Evolutionary conservation across 1,284 basidiomycete species (phyloP).

Genomic region (Papiliotrema terrestris): DNA sequence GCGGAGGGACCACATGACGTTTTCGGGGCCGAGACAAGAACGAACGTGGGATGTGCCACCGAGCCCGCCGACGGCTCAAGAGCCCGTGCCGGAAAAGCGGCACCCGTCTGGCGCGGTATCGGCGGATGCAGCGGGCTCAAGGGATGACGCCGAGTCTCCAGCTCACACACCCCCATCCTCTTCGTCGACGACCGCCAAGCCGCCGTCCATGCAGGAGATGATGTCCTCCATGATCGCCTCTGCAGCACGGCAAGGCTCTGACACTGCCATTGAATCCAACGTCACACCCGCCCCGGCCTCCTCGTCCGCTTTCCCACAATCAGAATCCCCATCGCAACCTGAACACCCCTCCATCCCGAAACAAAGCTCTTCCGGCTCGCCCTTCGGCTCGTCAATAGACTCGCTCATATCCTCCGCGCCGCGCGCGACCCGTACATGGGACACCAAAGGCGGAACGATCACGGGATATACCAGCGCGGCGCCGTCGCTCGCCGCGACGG

Average conservation of each 20-base stretch:
- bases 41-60: slow-evolving; percentile 1
- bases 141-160: not conserved
- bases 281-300: not conserved
- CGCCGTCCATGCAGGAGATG: not conserved
- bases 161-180: not conserved
- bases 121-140: too few species aligned
- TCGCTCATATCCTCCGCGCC: slow-evolving; percentile 9
- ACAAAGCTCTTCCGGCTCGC: not conserved
- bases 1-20: not conserved
- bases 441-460: slow-evolving; percentile 1
- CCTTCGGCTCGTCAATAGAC: not conserved
- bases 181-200: not conserved
- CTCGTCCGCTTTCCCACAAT: not conserved
- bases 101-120: not conserved
- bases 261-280: not conserved
- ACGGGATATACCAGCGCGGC: not conserved
- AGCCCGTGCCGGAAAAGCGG: not conserved
- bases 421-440: slow-evolving; percentile 4
- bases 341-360: not conserved
- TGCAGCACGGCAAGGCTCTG: not conserved
- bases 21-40: slow-evolving; percentile 4
- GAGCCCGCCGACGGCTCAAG: not conserved
- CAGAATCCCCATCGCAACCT: too few species aligned
- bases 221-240: slow-evolving; percentile 1
- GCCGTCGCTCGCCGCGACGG: not conserved